phyloP scores from a whole-genome alignment of 129 eudicot species.

The Lonicera japonica region DNA sequence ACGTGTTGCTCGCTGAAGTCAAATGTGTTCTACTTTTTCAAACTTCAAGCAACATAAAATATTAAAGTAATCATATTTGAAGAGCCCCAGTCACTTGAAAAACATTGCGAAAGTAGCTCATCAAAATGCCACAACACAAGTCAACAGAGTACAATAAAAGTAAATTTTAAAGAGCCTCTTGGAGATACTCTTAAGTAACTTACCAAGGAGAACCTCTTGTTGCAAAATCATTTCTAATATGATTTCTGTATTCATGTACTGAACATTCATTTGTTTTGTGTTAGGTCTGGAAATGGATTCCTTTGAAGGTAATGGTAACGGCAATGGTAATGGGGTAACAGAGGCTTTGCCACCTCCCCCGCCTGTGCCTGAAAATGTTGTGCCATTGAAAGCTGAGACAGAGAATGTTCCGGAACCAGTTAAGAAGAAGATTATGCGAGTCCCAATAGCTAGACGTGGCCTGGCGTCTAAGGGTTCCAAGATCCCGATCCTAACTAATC shows the following conservation, averaged over 20 bases:
- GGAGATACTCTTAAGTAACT: background rate
- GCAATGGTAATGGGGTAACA: slow-evolving; percentile 2
- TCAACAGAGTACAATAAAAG: too few relatives aligned
- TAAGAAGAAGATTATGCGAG: slow-evolving; percentile 42
- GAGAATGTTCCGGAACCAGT: slow-evolving; percentile 28
- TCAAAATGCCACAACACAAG: too few relatives aligned
- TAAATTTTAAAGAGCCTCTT: too few relatives aligned
- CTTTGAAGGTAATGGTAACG: slow-evolving; percentile 36
- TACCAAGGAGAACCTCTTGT: too few relatives aligned
- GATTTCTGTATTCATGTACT: background rate
- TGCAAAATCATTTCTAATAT: background rate
- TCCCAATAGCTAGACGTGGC: slow-evolving; percentile 77
- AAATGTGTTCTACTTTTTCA: too few relatives aligned
- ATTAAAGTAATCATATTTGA: too few relatives aligned
- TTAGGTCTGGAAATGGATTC: slow-evolving; percentile 44
- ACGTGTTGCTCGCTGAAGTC: too few relatives aligned
- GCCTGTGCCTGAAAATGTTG: slow-evolving; percentile 52
- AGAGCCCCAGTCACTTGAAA: too few relatives aligned
- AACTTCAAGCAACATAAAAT: too few relatives aligned
- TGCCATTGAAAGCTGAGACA: slow-evolving; percentile 42
- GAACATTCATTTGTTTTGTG: background rate
- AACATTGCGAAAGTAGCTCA: too few relatives aligned
- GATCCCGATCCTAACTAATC: slow-evolving; percentile 63
- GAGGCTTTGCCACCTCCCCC: slow-evolving; percentile 88
- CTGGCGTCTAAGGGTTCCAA: slow-evolving; percentile 62